These are phyloP conservation scores for Eutypa lata DNA, from an alignment of 2,329 filamentous ascomycete genomes.

Conservation along the genomic window DNA sequence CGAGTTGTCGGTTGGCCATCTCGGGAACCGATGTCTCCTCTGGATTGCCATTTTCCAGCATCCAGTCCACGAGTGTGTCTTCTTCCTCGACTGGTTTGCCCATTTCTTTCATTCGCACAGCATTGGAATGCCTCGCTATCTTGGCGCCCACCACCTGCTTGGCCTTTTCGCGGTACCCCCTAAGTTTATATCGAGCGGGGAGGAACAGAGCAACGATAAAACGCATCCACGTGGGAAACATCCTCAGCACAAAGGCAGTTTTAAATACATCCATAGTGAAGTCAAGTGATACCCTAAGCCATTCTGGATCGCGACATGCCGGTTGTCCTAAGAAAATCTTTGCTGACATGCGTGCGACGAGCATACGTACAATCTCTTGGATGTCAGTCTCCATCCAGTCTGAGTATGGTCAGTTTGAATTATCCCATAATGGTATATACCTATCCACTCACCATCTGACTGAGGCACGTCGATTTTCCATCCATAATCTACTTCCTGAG, in stretches of 20 bases:
- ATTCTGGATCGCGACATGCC: background rate
- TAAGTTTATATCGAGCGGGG: background rate
- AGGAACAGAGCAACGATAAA: background rate
- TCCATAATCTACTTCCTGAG: no score
- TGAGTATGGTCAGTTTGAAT: background rate
- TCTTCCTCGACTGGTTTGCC: background rate
- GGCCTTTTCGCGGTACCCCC: background rate
- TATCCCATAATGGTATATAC: no score
- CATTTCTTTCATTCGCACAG: background rate
- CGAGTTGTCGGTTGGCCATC: background rate
- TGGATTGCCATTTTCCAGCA: background rate
- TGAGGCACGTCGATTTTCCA: no score
- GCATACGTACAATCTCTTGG: background rate
- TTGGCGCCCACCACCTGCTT: background rate
- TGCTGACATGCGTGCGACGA: background rate
- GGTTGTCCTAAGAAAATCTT: background rate
- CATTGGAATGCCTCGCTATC: background rate
- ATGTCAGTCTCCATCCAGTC: background rate
- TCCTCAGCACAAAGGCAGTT: background rate
- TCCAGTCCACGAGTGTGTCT: constrained; percentile 2
- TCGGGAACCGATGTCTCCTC: background rate
- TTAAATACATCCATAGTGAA: background rate
- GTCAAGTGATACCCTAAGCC: background rate
- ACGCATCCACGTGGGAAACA: background rate
- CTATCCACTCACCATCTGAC: no score